A percentile compares a stretch with the other conserved stretches of the same genome.
phyloP scores from a whole-genome alignment of 169 alveolate species.

The Cardiosporidium cionae region DNA sequence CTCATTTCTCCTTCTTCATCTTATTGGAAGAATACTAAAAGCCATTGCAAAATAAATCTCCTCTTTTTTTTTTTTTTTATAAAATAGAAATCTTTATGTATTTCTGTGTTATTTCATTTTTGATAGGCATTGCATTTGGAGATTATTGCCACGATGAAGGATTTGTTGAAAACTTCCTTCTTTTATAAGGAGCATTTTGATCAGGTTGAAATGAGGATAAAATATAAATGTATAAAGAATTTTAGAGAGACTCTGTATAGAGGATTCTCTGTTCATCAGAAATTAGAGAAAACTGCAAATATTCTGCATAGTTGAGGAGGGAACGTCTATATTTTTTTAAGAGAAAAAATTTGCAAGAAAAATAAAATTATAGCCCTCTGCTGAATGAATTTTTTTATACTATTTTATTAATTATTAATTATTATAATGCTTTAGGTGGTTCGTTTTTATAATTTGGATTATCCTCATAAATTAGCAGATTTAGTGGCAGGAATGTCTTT shows the following conservation, averaged over 20 bases:
- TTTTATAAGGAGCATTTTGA: slow-evolving; percentile 67
- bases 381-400: too few species aligned
- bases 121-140: slow-evolving; percentile 57
- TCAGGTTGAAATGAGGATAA: slow-evolving; percentile 25
- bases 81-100: too few species aligned
- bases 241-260: background rate
- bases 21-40: background rate
- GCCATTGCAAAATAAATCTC: background rate
- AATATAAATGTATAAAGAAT: background rate
- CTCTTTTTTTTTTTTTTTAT: background rate
- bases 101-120: slow-evolving; percentile 2
- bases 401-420: too few species aligned
- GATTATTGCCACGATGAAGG: slow-evolving; percentile 58
- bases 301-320: too few species aligned
- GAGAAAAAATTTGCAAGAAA: background rate
- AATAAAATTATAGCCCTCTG: too few species aligned
- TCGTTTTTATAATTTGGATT: slow-evolving; percentile 56
- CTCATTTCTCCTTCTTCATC: background rate
- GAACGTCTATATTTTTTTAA: too few species aligned
- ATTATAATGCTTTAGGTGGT: slow-evolving; percentile 33
- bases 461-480: slow-evolving; percentile 63
- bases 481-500: slow-evolving; percentile 62
- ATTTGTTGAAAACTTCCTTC: slow-evolving; percentile 54
- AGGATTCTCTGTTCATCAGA: background rate
- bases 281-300: too few species aligned